Evolutionary conservation across 2,329 filamentous ascomycete genomes (phyloP).

Genomic region (Nannizzia gypsea): DNA sequence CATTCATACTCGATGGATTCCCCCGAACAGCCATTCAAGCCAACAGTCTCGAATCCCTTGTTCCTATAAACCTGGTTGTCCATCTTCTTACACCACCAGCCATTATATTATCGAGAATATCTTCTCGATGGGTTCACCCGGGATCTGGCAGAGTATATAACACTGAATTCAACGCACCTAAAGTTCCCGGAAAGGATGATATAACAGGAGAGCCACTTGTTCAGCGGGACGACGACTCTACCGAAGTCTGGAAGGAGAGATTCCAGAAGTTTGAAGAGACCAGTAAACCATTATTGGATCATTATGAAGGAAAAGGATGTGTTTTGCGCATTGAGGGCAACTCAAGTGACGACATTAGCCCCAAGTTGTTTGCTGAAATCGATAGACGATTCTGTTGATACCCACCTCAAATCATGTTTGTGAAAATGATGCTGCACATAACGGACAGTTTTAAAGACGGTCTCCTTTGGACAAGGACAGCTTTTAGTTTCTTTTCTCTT

Average conservation of each 20-base stretch:
- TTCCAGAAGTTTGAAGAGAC: slow-evolving; percentile 78
- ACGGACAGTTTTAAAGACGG: not conserved
- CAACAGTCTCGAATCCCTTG: slow-evolving; percentile 58
- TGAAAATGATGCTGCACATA: not conserved
- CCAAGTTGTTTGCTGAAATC: slow-evolving; percentile 76
- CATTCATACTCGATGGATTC: slow-evolving; percentile 93
- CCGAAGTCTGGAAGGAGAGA: slow-evolving; percentile 71
- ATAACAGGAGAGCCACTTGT: slow-evolving; percentile 77
- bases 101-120: slow-evolving; percentile 80
- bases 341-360: slow-evolving; percentile 88
- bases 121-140: slow-evolving; percentile 85
- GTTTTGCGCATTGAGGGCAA: slow-evolving; percentile 78
- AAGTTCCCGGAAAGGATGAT: slow-evolving; percentile 70
- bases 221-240: slow-evolving; percentile 73
- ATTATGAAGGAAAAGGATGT: slow-evolving; percentile 75
- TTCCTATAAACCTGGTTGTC: slow-evolving; percentile 92
- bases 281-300: slow-evolving; percentile 70
- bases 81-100: slow-evolving; percentile 73
- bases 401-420: not conserved
- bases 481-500: not conserved
- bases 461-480: not conserved
- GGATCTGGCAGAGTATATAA: slow-evolving; percentile 91
- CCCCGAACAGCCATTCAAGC: slow-evolving; percentile 80
- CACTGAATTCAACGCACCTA: slow-evolving; percentile 79
- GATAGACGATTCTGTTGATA: slow-evolving; percentile 55